Conservation (phyloP, 768 basidiomycete genomes). For the Daedaleopsis nitida region DNA sequence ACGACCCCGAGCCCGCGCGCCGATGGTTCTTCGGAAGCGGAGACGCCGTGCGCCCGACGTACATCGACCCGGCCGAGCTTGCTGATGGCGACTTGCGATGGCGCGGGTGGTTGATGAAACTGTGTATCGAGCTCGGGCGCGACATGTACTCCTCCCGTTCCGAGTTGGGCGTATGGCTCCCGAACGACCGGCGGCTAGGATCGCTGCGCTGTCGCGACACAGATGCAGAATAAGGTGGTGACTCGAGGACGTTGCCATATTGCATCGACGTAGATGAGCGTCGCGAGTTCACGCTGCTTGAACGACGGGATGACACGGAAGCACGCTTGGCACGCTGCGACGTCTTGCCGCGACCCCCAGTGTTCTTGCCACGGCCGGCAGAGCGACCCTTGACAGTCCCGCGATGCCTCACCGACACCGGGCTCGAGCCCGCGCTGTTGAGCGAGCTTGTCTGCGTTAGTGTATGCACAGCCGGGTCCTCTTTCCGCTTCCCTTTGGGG, state of each 20-base stretch:
- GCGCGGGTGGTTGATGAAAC: slow-evolving; percentile 58
- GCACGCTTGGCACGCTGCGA: slow-evolving; percentile 66
- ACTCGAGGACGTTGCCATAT: slow-evolving; percentile 49
- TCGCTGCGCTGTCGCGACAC: slow-evolving; percentile 47
- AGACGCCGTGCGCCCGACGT: slow-evolving; percentile 61
- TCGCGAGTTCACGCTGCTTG: slow-evolving; percentile 89
- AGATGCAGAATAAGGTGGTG: slow-evolving; percentile 41
- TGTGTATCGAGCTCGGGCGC: slow-evolving; percentile 84
- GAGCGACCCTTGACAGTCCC: slow-evolving; percentile 52
- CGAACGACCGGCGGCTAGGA: slow-evolving; percentile 70
- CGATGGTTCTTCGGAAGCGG: slow-evolving; percentile 78
- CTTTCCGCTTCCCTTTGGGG: slow-evolving; percentile 82
- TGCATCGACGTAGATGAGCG: slow-evolving; percentile 61
- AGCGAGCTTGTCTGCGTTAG: slow-evolving; percentile 16
- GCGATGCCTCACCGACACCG: slow-evolving; percentile 26
- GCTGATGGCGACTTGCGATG: slow-evolving; percentile 78
- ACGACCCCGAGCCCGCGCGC: slow-evolving; percentile 78
- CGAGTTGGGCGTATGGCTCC: slow-evolving; percentile 85
- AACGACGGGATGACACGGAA: slow-evolving; percentile 80
- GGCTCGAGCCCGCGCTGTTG: slow-evolving; percentile 20
- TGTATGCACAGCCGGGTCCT: slow-evolving; percentile 23
- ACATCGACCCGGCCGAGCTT: slow-evolving; percentile 72
- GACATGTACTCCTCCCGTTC: slow-evolving; percentile 80
- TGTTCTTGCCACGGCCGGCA: slow-evolving; percentile 38
- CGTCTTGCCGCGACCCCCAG: slow-evolving; percentile 21